Conservation (phyloP, 805 yeast genomes). For the Dipodascus geniculatus region DNA sequence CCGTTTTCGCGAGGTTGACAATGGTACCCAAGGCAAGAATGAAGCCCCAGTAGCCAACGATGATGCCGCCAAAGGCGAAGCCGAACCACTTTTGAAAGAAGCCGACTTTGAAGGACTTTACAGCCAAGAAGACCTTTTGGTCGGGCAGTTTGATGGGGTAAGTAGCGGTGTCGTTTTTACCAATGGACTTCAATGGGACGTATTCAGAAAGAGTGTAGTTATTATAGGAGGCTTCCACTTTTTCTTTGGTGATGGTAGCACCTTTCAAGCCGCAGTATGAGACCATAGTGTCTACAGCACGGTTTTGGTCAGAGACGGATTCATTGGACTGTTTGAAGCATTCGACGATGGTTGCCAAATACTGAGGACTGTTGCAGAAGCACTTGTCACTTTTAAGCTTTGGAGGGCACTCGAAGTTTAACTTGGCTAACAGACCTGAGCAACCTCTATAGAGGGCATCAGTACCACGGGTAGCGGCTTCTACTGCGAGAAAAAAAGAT, state of each 20-base stretch:
- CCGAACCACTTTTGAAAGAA: neutral
- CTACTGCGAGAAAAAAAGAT: neutral
- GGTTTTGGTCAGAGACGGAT: neutral
- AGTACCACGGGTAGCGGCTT: neutral
- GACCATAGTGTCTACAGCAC: neutral
- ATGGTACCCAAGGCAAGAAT: slow-evolving; percentile 7
- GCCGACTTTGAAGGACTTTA: neutral
- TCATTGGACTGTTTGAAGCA: slow-evolving; percentile 6
- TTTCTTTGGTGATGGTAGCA: neutral
- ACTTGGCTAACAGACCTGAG: neutral
- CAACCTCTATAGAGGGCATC: neutral
- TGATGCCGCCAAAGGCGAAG: slow-evolving; percentile 4
- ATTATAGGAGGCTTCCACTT: slow-evolving; percentile 2
- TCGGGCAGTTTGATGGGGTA: slow-evolving; percentile 5
- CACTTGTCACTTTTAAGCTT: slow-evolving; percentile 1
- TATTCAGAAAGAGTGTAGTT: slow-evolving; percentile 3
- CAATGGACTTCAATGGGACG: slow-evolving; percentile 3
- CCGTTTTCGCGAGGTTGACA: slow-evolving; percentile 7
- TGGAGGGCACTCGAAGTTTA: neutral
- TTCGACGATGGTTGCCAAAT: slow-evolving; percentile 9
- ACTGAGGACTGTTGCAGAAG: slow-evolving; percentile 4
- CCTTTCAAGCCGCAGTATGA: too few species aligned
- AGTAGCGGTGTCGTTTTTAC: neutral
- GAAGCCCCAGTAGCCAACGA: slow-evolving; percentile 8
- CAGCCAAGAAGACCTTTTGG: slow-evolving; percentile 2